phyloP scores from a whole-genome alignment of 495 filamentous ascomycete genomes.

The Talaromyces thailandensis region DNA sequence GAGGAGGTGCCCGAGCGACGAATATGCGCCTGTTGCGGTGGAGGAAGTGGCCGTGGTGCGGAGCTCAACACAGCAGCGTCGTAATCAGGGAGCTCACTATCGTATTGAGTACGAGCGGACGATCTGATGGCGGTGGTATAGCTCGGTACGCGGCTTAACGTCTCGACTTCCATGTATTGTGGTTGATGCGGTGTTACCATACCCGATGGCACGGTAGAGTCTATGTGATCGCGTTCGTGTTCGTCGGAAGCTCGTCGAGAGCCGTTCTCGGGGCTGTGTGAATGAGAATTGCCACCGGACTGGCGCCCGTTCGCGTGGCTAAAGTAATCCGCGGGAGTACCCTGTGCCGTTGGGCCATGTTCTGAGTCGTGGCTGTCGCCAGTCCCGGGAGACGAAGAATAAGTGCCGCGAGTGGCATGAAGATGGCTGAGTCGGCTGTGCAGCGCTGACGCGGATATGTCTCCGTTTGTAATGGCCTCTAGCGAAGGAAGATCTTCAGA shows the following conservation, averaged over 20 bases:
- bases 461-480: slow-evolving; percentile 44
- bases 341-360: background rate
- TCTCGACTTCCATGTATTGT: slow-evolving; percentile 53
- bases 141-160: slow-evolving; percentile 66
- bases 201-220: slow-evolving; percentile 30
- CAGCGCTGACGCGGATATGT: slow-evolving; percentile 46
- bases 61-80: slow-evolving; percentile 32
- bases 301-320: slow-evolving; percentile 9
- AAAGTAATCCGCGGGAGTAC: slow-evolving; percentile 14
- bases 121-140: slow-evolving; percentile 68
- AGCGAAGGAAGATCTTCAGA: slow-evolving; percentile 65
- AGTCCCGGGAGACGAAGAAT: slow-evolving; percentile 9
- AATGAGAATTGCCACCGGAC: slow-evolving; percentile 15
- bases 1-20: slow-evolving; percentile 17
- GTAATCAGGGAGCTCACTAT: slow-evolving; percentile 43
- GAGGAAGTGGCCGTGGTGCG: slow-evolving; percentile 14
- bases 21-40: slow-evolving; percentile 33
- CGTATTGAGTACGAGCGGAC: slow-evolving; percentile 39
- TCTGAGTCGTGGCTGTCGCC: slow-evolving; percentile 5
- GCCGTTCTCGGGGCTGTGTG: slow-evolving; percentile 26
- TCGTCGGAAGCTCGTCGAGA: slow-evolving; percentile 59
- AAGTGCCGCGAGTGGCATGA: slow-evolving; percentile 21
- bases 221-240: slow-evolving; percentile 27
- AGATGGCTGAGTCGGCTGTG: slow-evolving; percentile 55
- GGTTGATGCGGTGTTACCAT: slow-evolving; percentile 53